Evolutionary conservation across 225 moss, liverwort and hornwort species (phyloP).

Genomic region (Thuidium tamariscinum): DNA sequence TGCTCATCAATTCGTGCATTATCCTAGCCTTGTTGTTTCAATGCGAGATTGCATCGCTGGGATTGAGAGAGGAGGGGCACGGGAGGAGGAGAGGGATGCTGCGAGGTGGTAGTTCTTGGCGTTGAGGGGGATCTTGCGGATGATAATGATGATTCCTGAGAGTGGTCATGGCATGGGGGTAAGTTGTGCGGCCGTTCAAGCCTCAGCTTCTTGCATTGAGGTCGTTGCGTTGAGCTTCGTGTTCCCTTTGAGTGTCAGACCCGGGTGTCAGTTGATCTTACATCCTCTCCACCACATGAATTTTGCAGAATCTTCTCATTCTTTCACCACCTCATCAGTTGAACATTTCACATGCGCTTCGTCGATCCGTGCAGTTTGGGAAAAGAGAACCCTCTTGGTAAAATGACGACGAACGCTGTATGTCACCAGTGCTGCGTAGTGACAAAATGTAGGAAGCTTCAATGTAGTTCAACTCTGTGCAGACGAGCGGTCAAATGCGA

Average conservation of each 20-base stretch:
- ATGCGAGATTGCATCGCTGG: neutral
- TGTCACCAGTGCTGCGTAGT: neutral
- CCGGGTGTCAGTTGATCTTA: neutral
- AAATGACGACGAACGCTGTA: neutral
- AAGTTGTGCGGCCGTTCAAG: slow-evolving; percentile 12
- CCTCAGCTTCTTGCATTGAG: slow-evolving; percentile 11
- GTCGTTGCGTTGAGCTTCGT: neutral
- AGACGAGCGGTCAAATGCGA: neutral
- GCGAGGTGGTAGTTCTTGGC: slow-evolving; percentile 9
- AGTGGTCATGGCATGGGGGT: slow-evolving; percentile 9
- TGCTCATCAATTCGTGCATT: neutral
- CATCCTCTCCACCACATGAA: neutral
- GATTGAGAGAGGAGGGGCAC: slow-evolving; percentile 7
- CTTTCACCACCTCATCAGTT: neutral
- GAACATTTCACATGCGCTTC: neutral
- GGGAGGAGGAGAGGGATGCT: slow-evolving; percentile 2
- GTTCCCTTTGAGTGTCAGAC: neutral
- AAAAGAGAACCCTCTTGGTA: neutral
- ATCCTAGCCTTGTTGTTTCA: neutral
- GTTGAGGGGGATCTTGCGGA: slow-evolving; percentile 11
- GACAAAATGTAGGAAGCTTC: neutral
- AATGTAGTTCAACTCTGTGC: neutral
- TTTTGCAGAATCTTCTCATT: neutral
- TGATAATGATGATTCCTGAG: neutral
- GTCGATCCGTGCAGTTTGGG: neutral